These are phyloP conservation scores for Tulasnella sp. DNA, from an alignment of 768 basidiomycete species.

Conservation along the genomic window DNA sequence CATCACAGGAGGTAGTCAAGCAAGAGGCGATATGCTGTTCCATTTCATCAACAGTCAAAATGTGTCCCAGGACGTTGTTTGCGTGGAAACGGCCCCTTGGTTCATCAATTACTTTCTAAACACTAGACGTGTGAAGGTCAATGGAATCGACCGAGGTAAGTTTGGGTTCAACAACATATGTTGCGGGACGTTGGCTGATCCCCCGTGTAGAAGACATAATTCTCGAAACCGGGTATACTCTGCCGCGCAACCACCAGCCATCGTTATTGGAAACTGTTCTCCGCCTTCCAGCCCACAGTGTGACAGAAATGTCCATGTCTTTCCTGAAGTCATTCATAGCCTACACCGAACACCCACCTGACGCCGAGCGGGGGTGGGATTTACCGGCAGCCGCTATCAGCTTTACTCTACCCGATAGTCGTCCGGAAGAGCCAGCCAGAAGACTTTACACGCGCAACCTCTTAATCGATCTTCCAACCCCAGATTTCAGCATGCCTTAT, in stretches of 20 bases:
- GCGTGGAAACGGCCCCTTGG: constrained; percentile 93
- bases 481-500: constrained; percentile 99
- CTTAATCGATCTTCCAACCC: constrained; percentile 91
- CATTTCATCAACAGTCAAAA: constrained; percentile 57
- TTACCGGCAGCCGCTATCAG: constrained; percentile 75
- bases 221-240: constrained; percentile 63
- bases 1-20: constrained; percentile 70
- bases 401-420: constrained; percentile 35
- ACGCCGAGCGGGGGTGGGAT: constrained; percentile 93
- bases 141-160: constrained; percentile 38
- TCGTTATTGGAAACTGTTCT: constrained; percentile 71
- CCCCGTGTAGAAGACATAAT: constrained; percentile 56
- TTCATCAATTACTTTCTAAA: constrained; percentile 84
- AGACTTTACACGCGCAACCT: constrained; percentile 76
- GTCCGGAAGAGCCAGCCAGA: constrained; percentile 20
- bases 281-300: constrained; percentile 62
- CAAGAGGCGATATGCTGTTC: constrained; percentile 66
- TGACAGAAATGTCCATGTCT: constrained; percentile 62
- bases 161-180: neutral
- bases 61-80: constrained; percentile 49
- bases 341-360: constrained; percentile 94
- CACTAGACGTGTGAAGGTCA: constrained; percentile 55
- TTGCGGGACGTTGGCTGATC: neutral
- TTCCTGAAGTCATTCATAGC: constrained; percentile 80
- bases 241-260: constrained; percentile 62